These are phyloP conservation scores for Clavariopsis aquatica DNA, from an alignment of 495 filamentous ascomycete genomes.

Conservation along the genomic window DNA sequence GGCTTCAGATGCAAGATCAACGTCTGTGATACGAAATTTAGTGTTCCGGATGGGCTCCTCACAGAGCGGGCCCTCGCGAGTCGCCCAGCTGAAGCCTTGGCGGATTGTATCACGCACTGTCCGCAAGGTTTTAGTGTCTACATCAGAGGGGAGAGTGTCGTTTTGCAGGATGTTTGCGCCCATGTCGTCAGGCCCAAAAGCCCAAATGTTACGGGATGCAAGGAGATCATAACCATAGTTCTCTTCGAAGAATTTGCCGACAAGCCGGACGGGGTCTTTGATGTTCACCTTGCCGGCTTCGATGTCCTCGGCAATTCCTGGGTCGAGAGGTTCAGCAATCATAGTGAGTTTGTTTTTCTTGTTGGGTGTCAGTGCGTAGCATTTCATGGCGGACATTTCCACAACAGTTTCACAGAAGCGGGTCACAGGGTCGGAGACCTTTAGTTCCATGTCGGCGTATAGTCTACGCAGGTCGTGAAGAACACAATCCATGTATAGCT, in stretches of 20 bases:
- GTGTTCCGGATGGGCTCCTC: conserved; percentile 99
- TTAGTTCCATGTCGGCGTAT: conserved; percentile 99
- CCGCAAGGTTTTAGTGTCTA: conserved; percentile 87
- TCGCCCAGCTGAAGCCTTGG: conserved; percentile 95
- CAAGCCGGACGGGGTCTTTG: conserved; percentile 87
- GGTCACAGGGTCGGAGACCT: conserved; percentile 96
- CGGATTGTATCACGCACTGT: conserved; percentile 86
- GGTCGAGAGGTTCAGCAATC: conserved; percentile 92
- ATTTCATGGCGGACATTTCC: conserved; percentile 95
- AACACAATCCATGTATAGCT: conserved; percentile 98
- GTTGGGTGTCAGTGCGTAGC: conserved; percentile 95
- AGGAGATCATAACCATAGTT: conserved; percentile 97
- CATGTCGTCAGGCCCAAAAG: conserved; percentile 94
- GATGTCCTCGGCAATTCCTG: conserved; percentile 93
- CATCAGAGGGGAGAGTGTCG: conserved; percentile 86
- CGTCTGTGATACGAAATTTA: conserved; percentile 91
- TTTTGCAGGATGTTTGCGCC: conserved; percentile 96
- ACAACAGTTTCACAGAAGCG: conserved; percentile 98
- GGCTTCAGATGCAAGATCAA: conserved; percentile 79
- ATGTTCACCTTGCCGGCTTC: conserved; percentile 88
- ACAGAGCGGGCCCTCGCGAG: conserved; percentile 91
- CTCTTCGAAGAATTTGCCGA: conserved; percentile 95
- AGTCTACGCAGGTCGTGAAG: conserved; percentile 89
- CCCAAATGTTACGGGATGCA: conserved; percentile 94
- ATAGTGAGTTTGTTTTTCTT: conserved; percentile 99